Base-by-base conservation (phyloP, 768 basidiomycete genomes). In the Hypsizygus marmoreus region DNA sequence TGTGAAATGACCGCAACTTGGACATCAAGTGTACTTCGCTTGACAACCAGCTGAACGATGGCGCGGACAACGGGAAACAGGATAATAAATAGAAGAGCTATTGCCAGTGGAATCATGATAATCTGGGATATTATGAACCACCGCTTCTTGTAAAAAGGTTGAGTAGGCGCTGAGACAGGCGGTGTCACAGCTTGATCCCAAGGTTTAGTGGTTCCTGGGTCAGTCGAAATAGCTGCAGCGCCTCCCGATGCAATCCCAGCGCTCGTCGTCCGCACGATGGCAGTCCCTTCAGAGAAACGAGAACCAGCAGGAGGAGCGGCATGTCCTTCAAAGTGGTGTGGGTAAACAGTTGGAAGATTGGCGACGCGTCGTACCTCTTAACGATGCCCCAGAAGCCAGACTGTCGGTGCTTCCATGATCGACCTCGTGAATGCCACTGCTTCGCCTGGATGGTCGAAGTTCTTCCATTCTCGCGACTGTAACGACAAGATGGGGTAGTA, bases 51-150 rank as follows among this genome's bases (percentile, higher is more conserved):
- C 51, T 85, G 84, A 14, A 78, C 74, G 51, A 87, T 83, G 34
- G 84, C 84, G 39, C 66, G 74, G 45, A 88, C 70, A 44, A 88
- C 81, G 5, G 86, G 86, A 61, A 79, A 88, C 17, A 88, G 62
- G 9, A 87, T 36, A 49, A 88, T 77, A 63, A 88, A 88, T 14
- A 88, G 62, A 28, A 87, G 59, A 12, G 74, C 81, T 42, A 88
- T 84, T 26, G 69, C 78, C 12, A 87, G 56, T 4, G 76, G 72
- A 13, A 73, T 63, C 3, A 71, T 56, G 22, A 86, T 70, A 49
- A 80, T 58, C 41, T 72, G 70, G 22, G 75, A 72, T 49, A 86
- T 74, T 47, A 86, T 81, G 69, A 87, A 86, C 72, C 75, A 78
- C 31, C 76, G 74, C 50, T 70, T 76, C 60, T 79, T 84, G 68